Evolutionary conservation across 768 basidiomycete species (phyloP), one percentile per base, ranked within the genome.

Genomic region (Mycena belliarum): DNA sequence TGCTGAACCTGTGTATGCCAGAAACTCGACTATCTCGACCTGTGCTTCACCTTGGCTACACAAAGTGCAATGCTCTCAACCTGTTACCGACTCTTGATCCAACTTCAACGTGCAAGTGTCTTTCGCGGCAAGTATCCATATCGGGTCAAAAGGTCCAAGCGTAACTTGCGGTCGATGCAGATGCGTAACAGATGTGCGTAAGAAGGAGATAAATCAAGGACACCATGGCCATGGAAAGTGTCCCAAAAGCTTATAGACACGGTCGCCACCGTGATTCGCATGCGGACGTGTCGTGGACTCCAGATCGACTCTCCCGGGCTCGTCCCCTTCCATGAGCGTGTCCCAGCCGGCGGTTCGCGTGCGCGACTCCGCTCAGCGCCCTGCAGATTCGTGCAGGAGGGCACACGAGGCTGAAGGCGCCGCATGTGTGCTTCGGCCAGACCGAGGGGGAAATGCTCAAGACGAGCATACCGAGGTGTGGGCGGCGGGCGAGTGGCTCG

Each of bases 391-490:
- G 57, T 9, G 29, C 10, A 16, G 24, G 24, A 40, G 37, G 40
- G 37, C 60, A 61, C 20, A 61, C 11, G n/a, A n/a, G n/a, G 52
- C 41, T 51, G 45, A 16, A 11, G 21, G 33, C 21, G 9, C 32
- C 32, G 5, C n/a, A 55, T 14, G 25, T 32, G 35, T 23, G 38
- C 6, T 38, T 29, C 3, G 61, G 48, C 59, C 64, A 65, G 29
- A 47, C 18, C 18, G 51, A 48, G 18, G 68, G 66, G 56, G 73
- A 76, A 24, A 79, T 59, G 59, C 61, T 69, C 24, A 79, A 65
- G 8, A 76, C 72, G 9, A 78, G 58, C 68, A 73, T 65, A 59
- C 68, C 64, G 55, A 79, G 56, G 12, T n/a, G 47, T 1, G 68
- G 61, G 12, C 67, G 68, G 16, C 60, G 50, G 28, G 45, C 50